Evolutionary conservation across 495 filamentous ascomycete genomes (phyloP), one percentile per base, ranked within the genome.

Genomic region (Astrothelium macrocarpum): DNA sequence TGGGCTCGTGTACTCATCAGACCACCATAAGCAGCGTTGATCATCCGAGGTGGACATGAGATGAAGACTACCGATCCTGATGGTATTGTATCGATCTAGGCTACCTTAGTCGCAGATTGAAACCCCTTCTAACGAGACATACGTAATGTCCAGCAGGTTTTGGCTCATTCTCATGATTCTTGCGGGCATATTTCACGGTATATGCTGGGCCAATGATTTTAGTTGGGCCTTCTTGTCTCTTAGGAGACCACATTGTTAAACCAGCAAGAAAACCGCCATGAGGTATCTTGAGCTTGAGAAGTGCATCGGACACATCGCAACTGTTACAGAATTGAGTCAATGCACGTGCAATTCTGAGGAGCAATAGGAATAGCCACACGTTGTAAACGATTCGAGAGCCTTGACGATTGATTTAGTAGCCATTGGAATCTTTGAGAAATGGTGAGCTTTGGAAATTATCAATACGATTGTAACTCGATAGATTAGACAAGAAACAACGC

Each of bases 151-250:
- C 74, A 1, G 73, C 65, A 28, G 75, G 66, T 59, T 79, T 81
- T 0, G 80, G 78, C 42, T 68, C 68, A 14, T 62, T 62, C 16
- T 72, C 73, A 59, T 82, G 77, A 26, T 73, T 71, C 32, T 78
- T 72, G 0, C 73, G 76, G 10, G 78, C 79, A 56, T 81, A 83
- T 65, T 79, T 76, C 18, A 86, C 82, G 1, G 81, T 85, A 59
- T 83, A 83, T 18, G 80, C 82, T 10, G 79, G 82, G 1, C 82
- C 83, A 39, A 84, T 74, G 20, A 84, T 81, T 69, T 82, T 84
- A 59, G 80, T 78, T 2, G 67, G 65, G 7, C 79, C 78, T 26
- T 78, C 76, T 73, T 81, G 79, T 32, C 77, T 73, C 26, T 73
- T 70, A 0, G 82, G 82, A 31, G 81, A 84, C 76, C 79, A 85